These are phyloP conservation scores for Fusarium nisikadoi DNA, from an alignment of 2,329 filamentous ascomycete species.

Conservation along the genomic window DNA sequence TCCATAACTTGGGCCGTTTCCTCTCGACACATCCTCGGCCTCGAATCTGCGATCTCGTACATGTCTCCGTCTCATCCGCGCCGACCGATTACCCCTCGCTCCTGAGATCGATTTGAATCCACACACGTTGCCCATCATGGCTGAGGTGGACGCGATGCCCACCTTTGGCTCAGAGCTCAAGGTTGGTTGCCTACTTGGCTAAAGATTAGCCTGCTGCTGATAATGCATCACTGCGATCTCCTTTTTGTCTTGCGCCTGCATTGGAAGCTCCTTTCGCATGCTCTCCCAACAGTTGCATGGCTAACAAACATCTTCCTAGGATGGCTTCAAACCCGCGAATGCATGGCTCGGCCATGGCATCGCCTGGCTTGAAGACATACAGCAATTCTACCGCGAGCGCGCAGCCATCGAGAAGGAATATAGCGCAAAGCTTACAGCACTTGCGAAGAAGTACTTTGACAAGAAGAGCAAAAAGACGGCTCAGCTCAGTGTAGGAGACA, in stretches of 20 bases:
- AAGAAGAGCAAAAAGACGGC: constrained; percentile 94
- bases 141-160: constrained; percentile 82
- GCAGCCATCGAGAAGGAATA: constrained; percentile 97
- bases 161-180: constrained; percentile 95
- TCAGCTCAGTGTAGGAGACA: constrained; percentile 91
- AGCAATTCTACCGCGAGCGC: constrained; percentile 96
- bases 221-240: background rate
- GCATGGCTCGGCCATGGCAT: constrained; percentile 91
- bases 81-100: constrained; percentile 30
- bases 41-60: constrained; percentile 23
- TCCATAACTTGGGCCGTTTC: background rate
- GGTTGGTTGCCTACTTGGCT: constrained; percentile 61
- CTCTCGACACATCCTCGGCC: background rate
- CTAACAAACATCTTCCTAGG: constrained; percentile 63
- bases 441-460: constrained; percentile 97
- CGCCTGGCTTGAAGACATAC: constrained; percentile 94
- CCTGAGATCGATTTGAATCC: constrained; percentile 30
- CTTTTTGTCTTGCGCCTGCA: constrained; percentile 20
- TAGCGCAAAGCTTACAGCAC: constrained; percentile 82
- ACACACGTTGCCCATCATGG: constrained; percentile 64
- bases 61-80: constrained; percentile 37
- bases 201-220: background rate
- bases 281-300: constrained; percentile 1
- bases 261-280: constrained; percentile 2
- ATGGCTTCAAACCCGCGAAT: constrained; percentile 96